Base-by-base conservation (phyloP, 2,329 filamentous ascomycete species). In the Myrmaecium sp. region DNA sequence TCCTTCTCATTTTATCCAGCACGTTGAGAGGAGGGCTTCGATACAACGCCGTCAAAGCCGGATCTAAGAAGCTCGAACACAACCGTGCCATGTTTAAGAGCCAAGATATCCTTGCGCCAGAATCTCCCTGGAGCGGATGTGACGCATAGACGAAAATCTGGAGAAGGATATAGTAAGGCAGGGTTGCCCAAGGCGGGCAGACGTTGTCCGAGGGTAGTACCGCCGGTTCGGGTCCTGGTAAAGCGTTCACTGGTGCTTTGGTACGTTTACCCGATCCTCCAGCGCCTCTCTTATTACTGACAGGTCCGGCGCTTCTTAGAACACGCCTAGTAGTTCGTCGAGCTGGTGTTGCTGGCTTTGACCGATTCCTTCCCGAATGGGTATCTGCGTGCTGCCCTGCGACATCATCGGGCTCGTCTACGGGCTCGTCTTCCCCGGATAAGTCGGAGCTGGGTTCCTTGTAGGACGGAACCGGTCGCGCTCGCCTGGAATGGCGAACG, bases 1-100 rank as follows among this genome's bases (percentile, higher is more conserved):
- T 28, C 23, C 34, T 44, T 8, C 43, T 58, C 8, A 56, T 55
- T 33, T 64, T 60, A 17, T 52, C 47, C 18, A 58, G 50, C 1
- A 62, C 59, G 31, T 65, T 60, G 23, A 89, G 55, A 2, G 72
- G 71, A 6, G 79, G 79, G 4, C 60, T 68, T 24, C 64, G 60
- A 45, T 89, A 89, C 4, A 91, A 58, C 2, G 69, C 74, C 4
- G 71, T 71, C 26, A 89, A 51, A 2, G 78, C 78, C 4, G 81
- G 75, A 39, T 83, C 79, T 0, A 66, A 55, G 30, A 84, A 81
- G 3, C 60, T 48, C 26, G 60, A 66, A 40, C 38, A 84, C 10
- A 70, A 54, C 2, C 62, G 58, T 18, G 76, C 69, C 23, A 66
- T 55, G n/a, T 60, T 57, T 6, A 76, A 49, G 5, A 91, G 64